A percentile compares a stretch with the other conserved stretches of the same genome.
Evolutionary conservation across 2,329 filamentous ascomycete species (phyloP).

Genomic region (Rhytidhysteron rufulum): DNA sequence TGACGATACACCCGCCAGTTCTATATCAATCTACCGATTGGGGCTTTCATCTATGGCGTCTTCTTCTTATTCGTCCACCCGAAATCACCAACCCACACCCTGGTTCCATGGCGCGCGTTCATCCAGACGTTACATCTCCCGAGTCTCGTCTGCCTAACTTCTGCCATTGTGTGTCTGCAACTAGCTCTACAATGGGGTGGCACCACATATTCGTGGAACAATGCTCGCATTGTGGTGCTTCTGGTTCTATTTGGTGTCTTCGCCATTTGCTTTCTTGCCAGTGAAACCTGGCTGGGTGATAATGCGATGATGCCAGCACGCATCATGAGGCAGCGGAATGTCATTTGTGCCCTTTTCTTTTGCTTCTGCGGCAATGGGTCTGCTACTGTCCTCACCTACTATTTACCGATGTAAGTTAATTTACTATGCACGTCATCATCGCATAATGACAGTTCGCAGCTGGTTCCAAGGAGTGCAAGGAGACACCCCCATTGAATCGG

Average conservation of each 20-base stretch:
- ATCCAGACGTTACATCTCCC: background rate
- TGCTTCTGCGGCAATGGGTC: too few relatives aligned
- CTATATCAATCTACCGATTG: constrained; percentile 8
- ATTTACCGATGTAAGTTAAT: too few relatives aligned
- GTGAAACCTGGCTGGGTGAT: constrained; percentile 20
- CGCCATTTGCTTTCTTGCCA: constrained; percentile 25
- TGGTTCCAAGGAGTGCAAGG: constrained; percentile 34
- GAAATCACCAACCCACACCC: background rate
- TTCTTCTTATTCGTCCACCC: constrained; percentile 34
- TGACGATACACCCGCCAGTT: too few relatives aligned
- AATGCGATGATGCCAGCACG: constrained; percentile 5
- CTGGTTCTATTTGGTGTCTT: constrained; percentile 36
- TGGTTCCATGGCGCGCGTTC: background rate
- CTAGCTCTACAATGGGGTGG: constrained; percentile 41
- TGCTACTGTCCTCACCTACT: too few relatives aligned
- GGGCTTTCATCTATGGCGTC: constrained; percentile 1
- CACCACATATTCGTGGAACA: constrained; percentile 32
- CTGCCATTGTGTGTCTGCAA: constrained; percentile 36
- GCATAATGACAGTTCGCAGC: too few relatives aligned
- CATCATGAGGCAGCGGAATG: constrained; percentile 3
- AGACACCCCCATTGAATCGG: constrained; percentile 20
- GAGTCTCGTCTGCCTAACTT: constrained; percentile 17
- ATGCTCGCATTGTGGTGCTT: constrained; percentile 33
- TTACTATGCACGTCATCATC: too few relatives aligned
- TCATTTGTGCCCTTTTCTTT: constrained; percentile 16